These are phyloP conservation scores for Diaporthe humulicola DNA, from an alignment of 2,329 filamentous ascomycete genomes.

Conservation along the genomic window DNA sequence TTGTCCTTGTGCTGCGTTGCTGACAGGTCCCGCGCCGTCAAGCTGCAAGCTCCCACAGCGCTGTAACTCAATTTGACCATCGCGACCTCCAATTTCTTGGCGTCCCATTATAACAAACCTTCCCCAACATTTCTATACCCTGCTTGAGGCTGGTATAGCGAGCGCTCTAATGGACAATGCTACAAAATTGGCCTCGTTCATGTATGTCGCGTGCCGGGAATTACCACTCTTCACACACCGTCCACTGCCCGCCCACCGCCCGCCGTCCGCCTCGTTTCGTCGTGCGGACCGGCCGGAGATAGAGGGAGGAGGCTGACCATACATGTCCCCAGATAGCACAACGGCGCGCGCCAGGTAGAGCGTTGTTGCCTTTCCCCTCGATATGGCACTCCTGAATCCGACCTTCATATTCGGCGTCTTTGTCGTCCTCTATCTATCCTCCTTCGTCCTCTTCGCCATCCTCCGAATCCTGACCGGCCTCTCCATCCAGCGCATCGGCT, in stretches of 20 bases:
- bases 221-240: neutral
- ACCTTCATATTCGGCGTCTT: slow-evolving; percentile 89
- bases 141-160: slow-evolving; percentile 28
- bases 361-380: slow-evolving; percentile 43
- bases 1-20: neutral
- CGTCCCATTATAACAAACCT: slow-evolving; percentile 15
- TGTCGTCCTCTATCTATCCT: slow-evolving; percentile 88
- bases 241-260: neutral
- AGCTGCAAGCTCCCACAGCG: slow-evolving; percentile 5
- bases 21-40: slow-evolving; percentile 9
- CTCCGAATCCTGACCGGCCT: slow-evolving; percentile 92
- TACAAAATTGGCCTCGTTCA: slow-evolving; percentile 37
- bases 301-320: slow-evolving; percentile 26
- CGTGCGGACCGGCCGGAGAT: slow-evolving; percentile 29
- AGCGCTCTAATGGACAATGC: slow-evolving; percentile 38
- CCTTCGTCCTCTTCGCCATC: slow-evolving; percentile 94
- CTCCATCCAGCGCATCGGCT: slow-evolving; percentile 95
- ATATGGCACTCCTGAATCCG: slow-evolving; percentile 77
- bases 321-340: slow-evolving; percentile 37
- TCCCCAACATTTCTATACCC: slow-evolving; percentile 30
- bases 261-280: neutral
- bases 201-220: slow-evolving; percentile 32
- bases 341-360: slow-evolving; percentile 42
- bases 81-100: slow-evolving; percentile 31
- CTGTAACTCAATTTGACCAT: slow-evolving; percentile 22